These are phyloP conservation scores for Mortierella sp. DNA, from an alignment of 371 early-diverging fungal species.

Conservation along the genomic window DNA sequence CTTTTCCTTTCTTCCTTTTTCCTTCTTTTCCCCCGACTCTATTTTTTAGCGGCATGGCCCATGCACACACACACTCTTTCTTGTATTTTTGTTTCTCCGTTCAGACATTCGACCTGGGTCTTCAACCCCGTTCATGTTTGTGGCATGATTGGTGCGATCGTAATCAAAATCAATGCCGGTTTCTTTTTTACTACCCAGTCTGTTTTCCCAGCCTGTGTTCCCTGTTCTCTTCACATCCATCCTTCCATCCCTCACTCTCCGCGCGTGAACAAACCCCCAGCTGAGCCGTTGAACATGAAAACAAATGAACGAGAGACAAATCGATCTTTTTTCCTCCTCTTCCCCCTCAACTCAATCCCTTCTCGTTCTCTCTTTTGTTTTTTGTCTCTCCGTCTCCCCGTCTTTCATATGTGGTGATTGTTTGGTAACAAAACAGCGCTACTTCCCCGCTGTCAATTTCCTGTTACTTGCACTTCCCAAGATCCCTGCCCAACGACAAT, in stretches of 20 bases:
- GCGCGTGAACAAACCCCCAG: neutral
- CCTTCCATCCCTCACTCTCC: neutral
- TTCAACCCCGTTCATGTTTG: neutral
- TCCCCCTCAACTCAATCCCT: neutral
- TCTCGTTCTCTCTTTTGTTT: neutral
- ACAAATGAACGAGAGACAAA: neutral
- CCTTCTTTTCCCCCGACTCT: neutral
- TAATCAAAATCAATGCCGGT: neutral
- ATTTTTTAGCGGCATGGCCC: neutral
- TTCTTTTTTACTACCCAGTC: neutral
- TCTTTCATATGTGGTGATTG: too few relatives aligned
- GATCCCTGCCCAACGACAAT: too few relatives aligned
- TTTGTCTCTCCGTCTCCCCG: neutral
- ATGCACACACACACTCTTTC: neutral
- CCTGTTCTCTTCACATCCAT: neutral
- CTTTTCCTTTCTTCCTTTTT: neutral
- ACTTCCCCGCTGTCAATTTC: neutral
- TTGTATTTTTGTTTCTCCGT: neutral
- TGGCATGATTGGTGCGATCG: constrained; percentile 5
- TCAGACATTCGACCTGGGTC: neutral
- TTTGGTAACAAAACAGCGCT: neutral
- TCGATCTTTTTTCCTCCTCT: neutral
- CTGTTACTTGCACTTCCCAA: too few relatives aligned
- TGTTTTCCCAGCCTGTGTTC: neutral
- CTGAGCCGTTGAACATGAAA: neutral